A percentile compares a stretch with the other conserved stretches of the same genome.
Evolutionary conservation across 345 rosid species (phyloP).

Genomic region (Camelina hispida): DNA sequence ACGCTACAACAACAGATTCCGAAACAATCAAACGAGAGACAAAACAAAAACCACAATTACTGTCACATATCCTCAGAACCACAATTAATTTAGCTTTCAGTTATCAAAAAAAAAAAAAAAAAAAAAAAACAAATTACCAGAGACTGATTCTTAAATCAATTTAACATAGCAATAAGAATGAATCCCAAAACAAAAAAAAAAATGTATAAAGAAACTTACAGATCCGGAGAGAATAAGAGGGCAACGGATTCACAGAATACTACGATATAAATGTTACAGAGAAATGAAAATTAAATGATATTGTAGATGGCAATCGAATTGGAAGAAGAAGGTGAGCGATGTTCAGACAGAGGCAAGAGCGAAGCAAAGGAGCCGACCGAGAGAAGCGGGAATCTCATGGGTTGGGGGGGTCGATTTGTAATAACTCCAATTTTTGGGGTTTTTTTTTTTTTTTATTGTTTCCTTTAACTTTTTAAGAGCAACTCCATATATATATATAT

Average conservation of each 20-base stretch:
- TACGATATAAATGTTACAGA: no score
- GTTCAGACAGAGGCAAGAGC: slow-evolving; percentile 23
- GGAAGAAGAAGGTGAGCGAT: neutral
- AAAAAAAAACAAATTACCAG: neutral
- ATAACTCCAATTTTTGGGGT: neutral
- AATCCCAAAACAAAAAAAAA: neutral
- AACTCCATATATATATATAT: no score
- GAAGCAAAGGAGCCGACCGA: slow-evolving; percentile 29
- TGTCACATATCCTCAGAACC: neutral
- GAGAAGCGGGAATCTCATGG: slow-evolving; percentile 57
- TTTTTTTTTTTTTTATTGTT: neutral
- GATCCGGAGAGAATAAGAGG: neutral
- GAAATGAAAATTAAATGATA: neutral
- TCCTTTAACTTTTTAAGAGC: no score
- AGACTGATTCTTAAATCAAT: neutral
- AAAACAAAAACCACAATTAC: neutral
- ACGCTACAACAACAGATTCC: slow-evolving; percentile 1
- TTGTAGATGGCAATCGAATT: neutral
- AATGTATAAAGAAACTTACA: neutral
- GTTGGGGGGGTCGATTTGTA: slow-evolving; percentile 6
- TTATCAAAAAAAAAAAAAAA: no score
- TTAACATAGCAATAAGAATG: neutral
- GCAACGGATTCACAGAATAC: neutral
- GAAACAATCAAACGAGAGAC: neutral
- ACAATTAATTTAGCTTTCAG: neutral